phyloP scores from a whole-genome alignment of 768 basidiomycete genomes.

The Russula griseocarnosa region DNA sequence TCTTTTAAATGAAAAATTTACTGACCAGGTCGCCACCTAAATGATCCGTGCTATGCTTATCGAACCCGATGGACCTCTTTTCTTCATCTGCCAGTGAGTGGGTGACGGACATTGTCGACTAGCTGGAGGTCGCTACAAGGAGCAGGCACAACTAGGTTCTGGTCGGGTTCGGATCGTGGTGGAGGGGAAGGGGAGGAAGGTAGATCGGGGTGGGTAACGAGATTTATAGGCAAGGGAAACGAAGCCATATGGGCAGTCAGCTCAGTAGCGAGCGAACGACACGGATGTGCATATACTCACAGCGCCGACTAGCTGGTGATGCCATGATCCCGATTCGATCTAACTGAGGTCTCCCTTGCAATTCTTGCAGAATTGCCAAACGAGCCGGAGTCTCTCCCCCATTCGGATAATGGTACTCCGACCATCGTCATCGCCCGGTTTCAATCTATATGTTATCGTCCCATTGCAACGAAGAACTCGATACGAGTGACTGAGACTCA shows the following conservation, averaged over 20 bases:
- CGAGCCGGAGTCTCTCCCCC: no score
- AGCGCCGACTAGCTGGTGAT: no score
- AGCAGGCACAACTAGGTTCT: constrained; percentile 13
- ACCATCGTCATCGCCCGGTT: no score
- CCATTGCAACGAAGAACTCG: no score
- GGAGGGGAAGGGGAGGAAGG: background rate
- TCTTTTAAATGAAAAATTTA: background rate
- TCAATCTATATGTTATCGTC: no score
- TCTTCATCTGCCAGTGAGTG: constrained; percentile 19
- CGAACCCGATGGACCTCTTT: constrained; percentile 28
- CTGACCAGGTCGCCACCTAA: background rate
- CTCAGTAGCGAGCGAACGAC: background rate
- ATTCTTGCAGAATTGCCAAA: no score
- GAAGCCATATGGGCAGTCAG: background rate
- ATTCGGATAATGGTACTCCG: no score
- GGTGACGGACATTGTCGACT: constrained; percentile 24
- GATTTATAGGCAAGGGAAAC: background rate
- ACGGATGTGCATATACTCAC: background rate
- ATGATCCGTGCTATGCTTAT: constrained; percentile 16
- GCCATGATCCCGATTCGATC: no score
- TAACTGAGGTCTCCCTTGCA: no score
- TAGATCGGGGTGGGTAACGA: background rate
- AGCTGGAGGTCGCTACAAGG: background rate
- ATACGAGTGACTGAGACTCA: no score
- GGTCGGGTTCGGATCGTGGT: background rate